phyloP scores from a whole-genome alignment of 495 filamentous ascomycete species.

The Neurospora sp. region DNA sequence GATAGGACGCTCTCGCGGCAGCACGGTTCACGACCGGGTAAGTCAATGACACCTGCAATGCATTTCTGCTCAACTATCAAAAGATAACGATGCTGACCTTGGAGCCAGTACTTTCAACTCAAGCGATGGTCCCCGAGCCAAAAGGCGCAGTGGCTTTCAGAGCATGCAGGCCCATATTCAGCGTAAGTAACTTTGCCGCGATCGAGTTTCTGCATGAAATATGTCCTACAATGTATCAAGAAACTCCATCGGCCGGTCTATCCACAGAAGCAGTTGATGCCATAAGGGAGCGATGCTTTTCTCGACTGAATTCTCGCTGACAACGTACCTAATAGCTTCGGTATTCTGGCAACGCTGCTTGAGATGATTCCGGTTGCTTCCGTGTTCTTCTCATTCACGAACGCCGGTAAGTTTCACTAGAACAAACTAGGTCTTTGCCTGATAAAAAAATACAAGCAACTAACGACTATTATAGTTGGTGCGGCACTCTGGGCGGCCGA shows the following conservation, averaged over 20 bases:
- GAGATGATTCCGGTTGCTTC: constrained; percentile 79
- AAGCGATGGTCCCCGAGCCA: constrained; percentile 62
- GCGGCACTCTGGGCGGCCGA: constrained; percentile 92
- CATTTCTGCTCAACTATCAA: neutral
- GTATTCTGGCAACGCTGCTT: constrained; percentile 60
- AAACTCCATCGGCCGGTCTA: neutral
- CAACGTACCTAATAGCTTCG: constrained; percentile 52
- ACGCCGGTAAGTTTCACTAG: constrained; percentile 45
- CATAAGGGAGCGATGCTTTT: neutral
- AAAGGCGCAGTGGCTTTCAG: constrained; percentile 52
- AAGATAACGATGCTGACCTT: constrained; percentile 3
- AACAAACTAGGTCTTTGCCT: neutral
- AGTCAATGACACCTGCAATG: constrained; percentile 1
- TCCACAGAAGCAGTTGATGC: neutral
- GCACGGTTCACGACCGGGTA: constrained; percentile 20
- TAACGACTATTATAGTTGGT: constrained; percentile 43
- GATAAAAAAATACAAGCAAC: neutral
- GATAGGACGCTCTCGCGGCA: constrained; percentile 29
- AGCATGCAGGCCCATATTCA: constrained; percentile 57
- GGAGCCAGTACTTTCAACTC: constrained; percentile 68
- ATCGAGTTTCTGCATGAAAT: neutral
- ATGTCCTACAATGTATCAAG: neutral
- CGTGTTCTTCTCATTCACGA: constrained; percentile 82
- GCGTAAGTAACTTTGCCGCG: constrained; percentile 44
- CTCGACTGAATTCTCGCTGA: neutral